Conservation (phyloP, 306 rosid species). For the Fragaria iinumae region DNA sequence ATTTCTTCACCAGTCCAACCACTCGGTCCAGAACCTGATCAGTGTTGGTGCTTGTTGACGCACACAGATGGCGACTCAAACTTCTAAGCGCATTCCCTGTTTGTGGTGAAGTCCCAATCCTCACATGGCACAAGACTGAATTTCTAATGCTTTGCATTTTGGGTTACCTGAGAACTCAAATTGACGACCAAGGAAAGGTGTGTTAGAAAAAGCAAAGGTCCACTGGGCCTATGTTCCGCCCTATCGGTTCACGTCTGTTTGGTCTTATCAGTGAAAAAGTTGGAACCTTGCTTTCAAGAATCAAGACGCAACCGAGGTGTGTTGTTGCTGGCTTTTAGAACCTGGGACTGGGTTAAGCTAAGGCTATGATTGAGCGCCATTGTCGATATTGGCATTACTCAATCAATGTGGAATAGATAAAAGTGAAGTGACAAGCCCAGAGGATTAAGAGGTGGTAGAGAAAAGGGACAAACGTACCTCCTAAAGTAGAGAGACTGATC, state of each 20-base stretch:
- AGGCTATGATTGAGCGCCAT: not conserved
- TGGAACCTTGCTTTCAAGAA: not conserved
- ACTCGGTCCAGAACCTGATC: conserved; percentile 52
- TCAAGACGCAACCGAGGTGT: not conserved
- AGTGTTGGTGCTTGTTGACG: conserved; percentile 36
- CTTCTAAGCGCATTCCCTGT: conserved; percentile 31
- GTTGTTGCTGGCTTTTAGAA: not conserved
- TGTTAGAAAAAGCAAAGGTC: too few species aligned
- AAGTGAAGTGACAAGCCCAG: not conserved
- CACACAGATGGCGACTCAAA: conserved; percentile 36
- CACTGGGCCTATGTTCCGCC: too few species aligned
- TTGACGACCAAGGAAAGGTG: not conserved
- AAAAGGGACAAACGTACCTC: not conserved
- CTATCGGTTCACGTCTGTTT: too few species aligned
- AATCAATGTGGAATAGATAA: not conserved
- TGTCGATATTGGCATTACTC: not conserved
- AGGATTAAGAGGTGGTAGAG: not conserved
- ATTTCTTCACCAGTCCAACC: conserved; percentile 58
- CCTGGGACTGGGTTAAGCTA: too few species aligned
- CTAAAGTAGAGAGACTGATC: not conserved
- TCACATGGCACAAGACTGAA: conserved; percentile 55
- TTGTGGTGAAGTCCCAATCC: conserved; percentile 42
- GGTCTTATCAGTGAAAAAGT: not conserved
- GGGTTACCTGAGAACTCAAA: conserved; percentile 19
- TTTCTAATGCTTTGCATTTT: conserved; percentile 62